These are phyloP conservation scores for Vanrija sp. DNA, from an alignment of 1,284 basidiomycete genomes.

Conservation along the genomic window DNA sequence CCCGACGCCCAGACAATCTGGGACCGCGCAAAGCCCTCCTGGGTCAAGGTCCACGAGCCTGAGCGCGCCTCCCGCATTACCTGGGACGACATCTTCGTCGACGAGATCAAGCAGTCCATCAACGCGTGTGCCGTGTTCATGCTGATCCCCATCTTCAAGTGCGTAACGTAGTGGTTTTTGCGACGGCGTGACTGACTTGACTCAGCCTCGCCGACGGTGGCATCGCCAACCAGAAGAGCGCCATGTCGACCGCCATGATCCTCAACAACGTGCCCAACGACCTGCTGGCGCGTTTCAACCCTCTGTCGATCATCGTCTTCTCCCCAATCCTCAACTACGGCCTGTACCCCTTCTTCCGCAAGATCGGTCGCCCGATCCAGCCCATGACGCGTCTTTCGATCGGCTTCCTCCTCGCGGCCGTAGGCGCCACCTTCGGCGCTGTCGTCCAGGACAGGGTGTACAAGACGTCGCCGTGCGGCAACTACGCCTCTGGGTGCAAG, in stretches of 20 bases:
- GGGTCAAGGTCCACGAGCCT: constrained; percentile 34
- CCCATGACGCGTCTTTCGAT: constrained; percentile 37
- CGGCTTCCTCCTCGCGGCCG: constrained; percentile 42
- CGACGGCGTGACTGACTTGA: too few relatives aligned
- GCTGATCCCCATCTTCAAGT: constrained; percentile 50
- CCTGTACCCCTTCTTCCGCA: constrained; percentile 50
- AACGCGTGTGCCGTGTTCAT: constrained; percentile 52
- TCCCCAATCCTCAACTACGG: constrained; percentile 50
- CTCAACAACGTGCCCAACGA: constrained; percentile 52
- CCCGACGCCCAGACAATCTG: constrained; percentile 48
- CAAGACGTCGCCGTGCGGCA: constrained; percentile 49
- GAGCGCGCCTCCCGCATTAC: constrained; percentile 38
- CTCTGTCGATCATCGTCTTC: constrained; percentile 50
- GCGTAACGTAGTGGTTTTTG: too few relatives aligned
- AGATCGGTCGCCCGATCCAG: constrained; percentile 38
- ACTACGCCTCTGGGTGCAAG: constrained; percentile 45
- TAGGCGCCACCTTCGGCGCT: constrained; percentile 49
- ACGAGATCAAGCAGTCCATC: constrained; percentile 50
- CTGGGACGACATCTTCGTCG: constrained; percentile 53
- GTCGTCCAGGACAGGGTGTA: constrained; percentile 54
- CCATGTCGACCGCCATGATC: constrained; percentile 47
- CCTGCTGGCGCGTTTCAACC: constrained; percentile 51
- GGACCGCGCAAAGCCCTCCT: constrained; percentile 49
- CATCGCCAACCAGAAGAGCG: constrained; percentile 47
- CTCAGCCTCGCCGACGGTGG: constrained; percentile 48